Percentiles rank a stretch among this genome's conserved stretches.
Conservation (phyloP, 768 basidiomycete genomes). For the Bullera alba region DNA sequence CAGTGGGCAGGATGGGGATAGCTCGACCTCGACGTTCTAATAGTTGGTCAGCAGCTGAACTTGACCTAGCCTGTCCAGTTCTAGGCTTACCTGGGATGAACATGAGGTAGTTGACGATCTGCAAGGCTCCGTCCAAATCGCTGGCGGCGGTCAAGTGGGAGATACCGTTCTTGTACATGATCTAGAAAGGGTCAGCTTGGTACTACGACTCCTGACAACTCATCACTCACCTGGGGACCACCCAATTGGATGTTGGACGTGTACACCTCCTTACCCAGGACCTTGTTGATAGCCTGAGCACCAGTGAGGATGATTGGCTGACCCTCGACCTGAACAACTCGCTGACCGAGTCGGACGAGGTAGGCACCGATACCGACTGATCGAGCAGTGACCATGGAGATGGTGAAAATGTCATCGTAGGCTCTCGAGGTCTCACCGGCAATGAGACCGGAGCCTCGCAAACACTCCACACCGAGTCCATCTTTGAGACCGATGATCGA, state of each 20-base stretch:
- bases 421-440: constrained; percentile 97
- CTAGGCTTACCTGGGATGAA: constrained; percentile 72
- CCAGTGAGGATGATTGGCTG: constrained; percentile 99
- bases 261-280: constrained; percentile 96
- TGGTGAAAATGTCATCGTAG: constrained; percentile 99
- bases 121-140: constrained; percentile 88
- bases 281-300: constrained; percentile 94
- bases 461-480: constrained; percentile 90
- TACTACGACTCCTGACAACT: not conserved
- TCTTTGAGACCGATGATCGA: constrained; percentile 96
- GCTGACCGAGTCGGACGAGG: constrained; percentile 92
- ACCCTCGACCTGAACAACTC: constrained; percentile 96
- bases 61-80: too few species aligned
- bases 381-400: constrained; percentile 95
- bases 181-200: constrained; percentile 41
- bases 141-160: constrained; percentile 92
- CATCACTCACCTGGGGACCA: constrained; percentile 65
- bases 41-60: too few species aligned
- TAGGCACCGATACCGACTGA: constrained; percentile 99
- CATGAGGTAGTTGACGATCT: constrained; percentile 89
- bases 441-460: constrained; percentile 94
- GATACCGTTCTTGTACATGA: constrained; percentile 99
- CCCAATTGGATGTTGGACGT: constrained; percentile 97
- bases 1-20: constrained; percentile 64
- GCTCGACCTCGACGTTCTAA: constrained; percentile 59